Evolutionary conservation across 2,329 filamentous ascomycete genomes (phyloP).

Genomic region (Colletotrichum salicis): DNA sequence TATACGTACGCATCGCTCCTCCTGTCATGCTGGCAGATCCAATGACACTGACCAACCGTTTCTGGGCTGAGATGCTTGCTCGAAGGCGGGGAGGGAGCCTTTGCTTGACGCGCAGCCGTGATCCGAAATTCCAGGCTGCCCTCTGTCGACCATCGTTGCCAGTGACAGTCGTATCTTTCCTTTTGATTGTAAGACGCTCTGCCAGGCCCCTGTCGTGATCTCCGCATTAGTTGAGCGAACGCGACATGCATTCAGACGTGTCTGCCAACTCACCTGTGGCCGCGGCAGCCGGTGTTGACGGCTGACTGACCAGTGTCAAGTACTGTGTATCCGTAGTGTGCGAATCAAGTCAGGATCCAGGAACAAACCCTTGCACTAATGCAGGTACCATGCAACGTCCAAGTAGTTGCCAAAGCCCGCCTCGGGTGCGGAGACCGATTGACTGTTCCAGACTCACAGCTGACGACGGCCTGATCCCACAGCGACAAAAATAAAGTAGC

Average conservation of each 20-base stretch:
- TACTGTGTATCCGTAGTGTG: neutral
- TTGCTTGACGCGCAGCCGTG: constrained; percentile 27
- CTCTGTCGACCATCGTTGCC: constrained; percentile 5
- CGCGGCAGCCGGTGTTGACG: constrained; percentile 22
- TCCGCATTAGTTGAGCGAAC: constrained; percentile 3
- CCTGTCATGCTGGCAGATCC: neutral
- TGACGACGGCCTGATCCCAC: neutral
- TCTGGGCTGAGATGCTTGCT: constrained; percentile 7
- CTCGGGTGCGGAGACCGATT: constrained; percentile 4
- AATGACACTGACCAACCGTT: constrained; percentile 6
- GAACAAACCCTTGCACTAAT: constrained; percentile 13
- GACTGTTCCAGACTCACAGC: neutral
- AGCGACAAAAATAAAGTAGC: constrained; percentile 26
- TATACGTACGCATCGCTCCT: constrained; percentile 20
- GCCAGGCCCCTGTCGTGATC: neutral
- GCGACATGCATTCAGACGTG: neutral
- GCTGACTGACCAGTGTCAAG: constrained; percentile 27
- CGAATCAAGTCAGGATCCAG: constrained; percentile 14
- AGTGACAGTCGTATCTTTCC: constrained; percentile 19
- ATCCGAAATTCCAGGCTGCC: constrained; percentile 27
- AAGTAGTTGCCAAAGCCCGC: constrained; percentile 5
- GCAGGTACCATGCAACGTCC: constrained; percentile 27
- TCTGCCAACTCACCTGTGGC: constrained; percentile 14
- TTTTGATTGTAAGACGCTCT: constrained; percentile 23
- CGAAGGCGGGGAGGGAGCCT: neutral